Conservation (phyloP, 148 eudicot genomes). For the Rhododendron henanense region DNA sequence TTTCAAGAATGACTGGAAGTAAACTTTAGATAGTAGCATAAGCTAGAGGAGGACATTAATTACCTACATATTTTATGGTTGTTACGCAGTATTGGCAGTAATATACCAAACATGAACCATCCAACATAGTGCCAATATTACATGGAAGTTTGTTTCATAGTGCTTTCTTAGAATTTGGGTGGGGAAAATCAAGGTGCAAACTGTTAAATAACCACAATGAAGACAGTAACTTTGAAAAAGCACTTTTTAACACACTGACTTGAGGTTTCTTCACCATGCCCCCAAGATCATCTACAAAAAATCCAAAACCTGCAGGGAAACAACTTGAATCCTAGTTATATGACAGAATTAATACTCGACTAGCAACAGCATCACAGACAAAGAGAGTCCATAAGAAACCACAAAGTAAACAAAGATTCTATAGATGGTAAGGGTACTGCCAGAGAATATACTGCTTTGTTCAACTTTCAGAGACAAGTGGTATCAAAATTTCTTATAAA, state of each 20-base stretch:
- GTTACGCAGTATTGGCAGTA: not conserved
- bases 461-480: not conserved
- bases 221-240: not conserved
- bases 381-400: not conserved
- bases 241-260: conserved; percentile 28
- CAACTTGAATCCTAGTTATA: not conserved
- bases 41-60: not conserved
- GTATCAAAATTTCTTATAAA: not conserved
- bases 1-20: not conserved
- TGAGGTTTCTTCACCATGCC: conserved; percentile 87
- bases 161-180: not conserved
- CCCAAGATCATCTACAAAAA: conserved; percentile 68
- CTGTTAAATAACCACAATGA: not conserved
- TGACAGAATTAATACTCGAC: not conserved
- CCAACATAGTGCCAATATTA: not conserved
- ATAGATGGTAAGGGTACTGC: not conserved
- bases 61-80: not conserved
- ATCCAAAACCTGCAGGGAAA: conserved; percentile 76
- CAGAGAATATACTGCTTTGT: not conserved
- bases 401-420: not conserved
- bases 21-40: not conserved
- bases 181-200: not conserved
- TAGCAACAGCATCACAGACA: not conserved
- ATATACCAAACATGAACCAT: not conserved
- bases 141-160: not conserved